Evolutionary conservation across 352 stramenopile genomes (phyloP), one percentile per base, ranked within the genome.

Genomic region (Globisporangium recalcitrans): DNA sequence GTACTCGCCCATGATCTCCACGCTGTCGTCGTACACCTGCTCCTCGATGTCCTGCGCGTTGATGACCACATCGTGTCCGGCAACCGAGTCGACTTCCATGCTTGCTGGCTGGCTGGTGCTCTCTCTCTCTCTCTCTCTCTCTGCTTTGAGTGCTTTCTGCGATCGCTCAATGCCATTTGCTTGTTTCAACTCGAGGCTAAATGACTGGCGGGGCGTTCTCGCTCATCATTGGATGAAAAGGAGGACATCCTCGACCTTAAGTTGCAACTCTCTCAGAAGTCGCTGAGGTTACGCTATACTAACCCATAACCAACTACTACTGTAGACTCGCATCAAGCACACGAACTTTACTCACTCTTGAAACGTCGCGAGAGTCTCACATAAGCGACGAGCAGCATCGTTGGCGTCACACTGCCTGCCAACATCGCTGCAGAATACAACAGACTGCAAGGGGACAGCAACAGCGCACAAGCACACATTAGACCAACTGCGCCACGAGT

Each of bases 1-100:
- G 29, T 77, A 63, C 21, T 56, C 71, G 44, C 68, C 69, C 58
- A 88, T 80, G 62, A 87, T 69, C 54, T 91, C 80, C 71, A 87
- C 86, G 38, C 65, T 70, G 22, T 85, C 71, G 44, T 77, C 65
- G 31, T 71, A 61, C 38, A 72, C 69, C 67, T 90, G 70, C 68
- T 85, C 70, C 51, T 71, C 62, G 68, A 85, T 87, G 52, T 62
- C 66, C 51, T 79, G 64, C 51, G 69, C 42, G 63, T 63, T 75
- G 66, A 92, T 83, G 52, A 90, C 72, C 52, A 90, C 65, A 63
- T 90, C 80, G 31, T 83, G 70, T 21, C 68, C 78, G 34, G 74
- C 70, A 57, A 84, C 69, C 44, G 79, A 87, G 63, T 92, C 83
- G 27, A 92, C 73, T 57, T 92, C 79, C 83, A 92, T 90, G 49